phyloP scores from a whole-genome alignment of 2,329 filamentous ascomycete genomes.

The Aspergillus cejpii region DNA sequence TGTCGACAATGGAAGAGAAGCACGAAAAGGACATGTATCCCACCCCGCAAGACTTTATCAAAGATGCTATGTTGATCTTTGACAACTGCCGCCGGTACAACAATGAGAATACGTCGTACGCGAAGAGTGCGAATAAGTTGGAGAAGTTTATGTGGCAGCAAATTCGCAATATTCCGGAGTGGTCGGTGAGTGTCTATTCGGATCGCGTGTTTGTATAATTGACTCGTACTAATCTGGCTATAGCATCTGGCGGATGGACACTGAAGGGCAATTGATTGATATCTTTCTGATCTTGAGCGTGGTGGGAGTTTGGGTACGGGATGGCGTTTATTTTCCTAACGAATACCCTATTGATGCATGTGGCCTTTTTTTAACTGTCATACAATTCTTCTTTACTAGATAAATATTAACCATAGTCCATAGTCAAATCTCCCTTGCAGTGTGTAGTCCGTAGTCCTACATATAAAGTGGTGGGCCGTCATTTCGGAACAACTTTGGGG shows the following conservation, averaged over 20 bases:
- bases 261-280: constrained; percentile 18
- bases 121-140: constrained; percentile 87
- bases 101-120: constrained; percentile 88
- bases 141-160: constrained; percentile 94
- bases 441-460: too few relatives aligned
- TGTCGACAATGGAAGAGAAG: constrained; percentile 91
- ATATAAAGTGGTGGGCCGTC: constrained; percentile 21
- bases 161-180: constrained; percentile 86
- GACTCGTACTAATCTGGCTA: constrained; percentile 2
- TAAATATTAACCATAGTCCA: neutral
- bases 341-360: constrained; percentile 15
- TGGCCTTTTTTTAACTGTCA: neutral
- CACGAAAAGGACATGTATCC: constrained; percentile 89
- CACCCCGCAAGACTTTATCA: constrained; percentile 85
- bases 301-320: constrained; percentile 8
- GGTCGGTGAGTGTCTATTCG: constrained; percentile 54
- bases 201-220: neutral
- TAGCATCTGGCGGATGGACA: constrained; percentile 40
- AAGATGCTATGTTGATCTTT: constrained; percentile 81
- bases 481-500: constrained; percentile 27
- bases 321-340: constrained; percentile 9
- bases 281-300: constrained; percentile 2
- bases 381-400: too few relatives aligned
- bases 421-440: constrained; percentile 3
- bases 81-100: constrained; percentile 96